phyloP scores from a whole-genome alignment of 257 asterid species.

The Solanum dulcamara region DNA sequence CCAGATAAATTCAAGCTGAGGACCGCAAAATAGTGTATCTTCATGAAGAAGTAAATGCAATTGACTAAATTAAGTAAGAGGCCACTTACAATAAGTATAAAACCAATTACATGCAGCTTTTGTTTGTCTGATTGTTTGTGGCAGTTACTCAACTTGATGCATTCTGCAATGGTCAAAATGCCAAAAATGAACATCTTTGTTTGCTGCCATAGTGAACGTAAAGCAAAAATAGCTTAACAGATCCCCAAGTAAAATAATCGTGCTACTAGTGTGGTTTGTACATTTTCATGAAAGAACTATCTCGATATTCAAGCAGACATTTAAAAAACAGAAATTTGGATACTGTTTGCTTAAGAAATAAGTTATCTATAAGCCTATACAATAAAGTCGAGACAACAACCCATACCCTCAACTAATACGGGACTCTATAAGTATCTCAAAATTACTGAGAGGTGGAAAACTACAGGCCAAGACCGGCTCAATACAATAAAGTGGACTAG shows the following conservation, averaged over 20 bases:
- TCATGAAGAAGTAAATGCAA: background rate
- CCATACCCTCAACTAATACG: background rate
- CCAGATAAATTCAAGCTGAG: background rate
- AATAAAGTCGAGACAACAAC: background rate
- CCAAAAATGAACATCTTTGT: constrained; percentile 1
- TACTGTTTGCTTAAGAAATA: background rate
- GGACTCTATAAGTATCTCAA: background rate
- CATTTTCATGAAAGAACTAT: background rate
- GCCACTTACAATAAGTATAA: constrained; percentile 72
- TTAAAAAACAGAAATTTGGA: background rate
- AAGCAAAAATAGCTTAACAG: background rate
- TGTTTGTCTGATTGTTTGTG: constrained; percentile 51
- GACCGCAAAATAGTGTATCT: background rate
- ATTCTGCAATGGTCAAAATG: constrained; percentile 46
- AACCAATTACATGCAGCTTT: constrained; percentile 68
- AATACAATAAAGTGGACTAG: background rate
- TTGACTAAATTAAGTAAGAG: constrained; percentile 1
- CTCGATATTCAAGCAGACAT: background rate
- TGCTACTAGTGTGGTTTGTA: background rate
- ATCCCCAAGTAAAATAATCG: background rate
- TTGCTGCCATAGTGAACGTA: background rate
- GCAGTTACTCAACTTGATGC: constrained; percentile 77
- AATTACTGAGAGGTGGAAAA: background rate
- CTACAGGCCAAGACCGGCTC: background rate
- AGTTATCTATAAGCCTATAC: background rate